Evolutionary conservation across 164 flowering plant genomes (phyloP), one percentile per base, ranked within the genome.

Genomic region (Saururus chinensis): DNA sequence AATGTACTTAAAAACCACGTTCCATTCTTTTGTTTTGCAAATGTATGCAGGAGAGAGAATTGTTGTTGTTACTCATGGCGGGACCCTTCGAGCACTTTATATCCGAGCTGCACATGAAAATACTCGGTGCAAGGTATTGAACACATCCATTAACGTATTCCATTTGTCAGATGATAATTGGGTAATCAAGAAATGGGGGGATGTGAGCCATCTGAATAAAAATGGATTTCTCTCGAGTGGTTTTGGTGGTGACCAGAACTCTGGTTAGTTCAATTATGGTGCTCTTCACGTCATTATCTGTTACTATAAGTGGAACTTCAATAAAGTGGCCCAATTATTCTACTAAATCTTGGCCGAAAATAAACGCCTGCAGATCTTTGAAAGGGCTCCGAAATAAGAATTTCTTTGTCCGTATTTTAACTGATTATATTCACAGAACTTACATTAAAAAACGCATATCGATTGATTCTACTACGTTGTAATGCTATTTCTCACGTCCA

Each of bases 51-150:
- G 96, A 53, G 78, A 86, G 67, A 80, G 88, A 40, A 86, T 89
- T 16, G 84, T 86, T 1, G 95, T 84, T 17, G 96, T 89, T 41
- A 78, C 87, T 55, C 98, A 92, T 68, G 98, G 96, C 0, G 98
- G 89, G 60, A 72, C 72, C 14, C 70, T 89, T 6, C 66, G 84
- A 75, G 42, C 85, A 53, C 82, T 92, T 5, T 62, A 78, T 60
- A 72, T 64, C 64, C 78, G 82, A 62, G 93, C 88, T 69, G 74
- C 71, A 52, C 76, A 86, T 41, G 72, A 57, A 25, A 69, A 66
- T 26, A 42, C 71, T 45, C 74, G 21, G 1, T 85, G 83, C 53
- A 87, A 82, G 74, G 60, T 92, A 49, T 64, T 76, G 66, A 89
- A 89, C 65, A 73, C 87, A 24, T 85, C 95, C 7, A 73, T 89